Base-by-base conservation (phyloP, 2,329 filamentous ascomycete species). In the Aspergillus fijiensis region DNA sequence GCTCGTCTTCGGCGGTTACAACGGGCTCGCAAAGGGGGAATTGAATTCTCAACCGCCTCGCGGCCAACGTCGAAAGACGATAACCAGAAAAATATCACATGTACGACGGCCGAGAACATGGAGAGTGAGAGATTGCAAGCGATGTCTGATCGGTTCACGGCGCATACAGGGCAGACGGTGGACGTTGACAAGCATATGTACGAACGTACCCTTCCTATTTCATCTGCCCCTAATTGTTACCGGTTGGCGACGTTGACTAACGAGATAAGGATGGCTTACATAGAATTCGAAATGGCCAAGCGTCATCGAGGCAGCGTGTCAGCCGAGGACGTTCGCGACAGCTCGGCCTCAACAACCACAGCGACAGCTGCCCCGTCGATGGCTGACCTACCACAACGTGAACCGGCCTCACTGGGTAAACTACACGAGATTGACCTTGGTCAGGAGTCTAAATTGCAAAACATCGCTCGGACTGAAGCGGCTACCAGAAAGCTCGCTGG, bases 241-340 rank as follows among this genome's bases (percentile, higher is more conserved):
- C 39, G 6, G 5, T 39, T 35, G 57, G 58, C 48, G 67, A 72
- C 69, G 67, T 65, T 63, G 69, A 77, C 84, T 88, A 83, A 88
- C 84, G 76, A 77, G 78, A 79, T 82, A 83, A 88, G 86, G 85
- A 84, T 84, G 79, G 82, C 81, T 67, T 89, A 84, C 78, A 83
- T 89, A 89, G 86, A 88, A 72, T 82, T 84, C 62, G 85, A 87
- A 73, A 76, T 88, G 78, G 85, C 85, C 81, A 85, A 84, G 76
- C 77, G 79, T 69, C 73, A 74, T 55, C 69, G 70, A 35, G 69
- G 64, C 50, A 62, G 64, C 33, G 57, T 65, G 31, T 57, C 63
- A 3, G 51, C 59, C 50, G 66, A 74, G 35, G 54, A 52, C 12
- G 6, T 57, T 27, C 57, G 55, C 47, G 35, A 54, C 7, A 60